These are phyloP conservation scores for Pleurostoma richardsiae DNA, from an alignment of 2,329 filamentous ascomycete genomes.

Conservation along the genomic window DNA sequence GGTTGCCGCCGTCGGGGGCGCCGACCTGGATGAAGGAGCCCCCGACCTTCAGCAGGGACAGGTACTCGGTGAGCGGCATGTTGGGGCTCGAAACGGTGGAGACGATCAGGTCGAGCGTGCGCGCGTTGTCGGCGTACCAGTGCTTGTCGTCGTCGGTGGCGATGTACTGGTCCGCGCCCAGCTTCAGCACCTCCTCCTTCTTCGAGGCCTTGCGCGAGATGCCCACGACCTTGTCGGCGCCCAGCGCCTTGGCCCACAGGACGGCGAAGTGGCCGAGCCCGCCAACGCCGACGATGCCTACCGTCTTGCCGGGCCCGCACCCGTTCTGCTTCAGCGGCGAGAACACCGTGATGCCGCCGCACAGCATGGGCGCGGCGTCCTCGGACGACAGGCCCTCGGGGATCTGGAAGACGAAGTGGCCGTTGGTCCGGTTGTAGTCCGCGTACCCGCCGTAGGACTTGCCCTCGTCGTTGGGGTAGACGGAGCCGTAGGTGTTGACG, in stretches of 20 bases:
- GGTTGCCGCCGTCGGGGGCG: conserved; percentile 44
- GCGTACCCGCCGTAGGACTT: conserved; percentile 54
- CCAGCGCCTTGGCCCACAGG: conserved; percentile 61
- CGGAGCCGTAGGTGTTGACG: conserved; percentile 46
- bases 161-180: conserved; percentile 48
- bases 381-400: conserved; percentile 32
- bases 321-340: conserved; percentile 56
- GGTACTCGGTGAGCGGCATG: conserved; percentile 59
- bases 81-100: conserved; percentile 42
- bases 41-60: conserved; percentile 51
- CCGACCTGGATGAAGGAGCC: conserved; percentile 64
- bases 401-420: conserved; percentile 40
- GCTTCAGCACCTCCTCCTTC: conserved; percentile 44
- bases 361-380: conserved; percentile 57
- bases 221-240: conserved; percentile 52
- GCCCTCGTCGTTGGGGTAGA: conserved; percentile 39
- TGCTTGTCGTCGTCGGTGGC: conserved; percentile 38
- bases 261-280: conserved; percentile 65
- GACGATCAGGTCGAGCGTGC: conserved; percentile 51
- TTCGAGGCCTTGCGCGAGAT: conserved; percentile 50
- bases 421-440: conserved; percentile 23
- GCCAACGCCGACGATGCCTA: conserved; percentile 63
- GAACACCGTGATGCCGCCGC: conserved; percentile 63
- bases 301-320: conserved; percentile 60
- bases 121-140: conserved; percentile 45